Evolutionary conservation across 352 stramenopile genomes (phyloP), one percentile per base, ranked within the genome.

Genomic region (Globisporangium acanthophoron): DNA sequence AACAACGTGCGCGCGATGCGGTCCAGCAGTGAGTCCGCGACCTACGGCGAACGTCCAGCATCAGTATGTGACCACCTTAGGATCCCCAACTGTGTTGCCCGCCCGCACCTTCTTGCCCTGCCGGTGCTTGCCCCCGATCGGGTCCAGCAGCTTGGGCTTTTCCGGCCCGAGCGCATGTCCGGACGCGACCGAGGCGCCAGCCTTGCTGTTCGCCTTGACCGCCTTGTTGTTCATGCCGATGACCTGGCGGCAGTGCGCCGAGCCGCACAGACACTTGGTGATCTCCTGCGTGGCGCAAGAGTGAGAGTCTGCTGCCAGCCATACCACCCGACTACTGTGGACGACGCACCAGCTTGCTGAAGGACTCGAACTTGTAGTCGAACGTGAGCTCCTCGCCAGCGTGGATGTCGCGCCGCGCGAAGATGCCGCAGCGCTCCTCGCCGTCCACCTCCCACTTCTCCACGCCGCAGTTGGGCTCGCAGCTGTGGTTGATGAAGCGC

Each of bases 401-500:
- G n/a, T 73, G 37, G 50, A 98, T 97, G 62, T 96, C 76, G 31
- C 78, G 80, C 59, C 92, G 82, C 18, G 93, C 85, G 59, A 98
- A 98, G 66, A 98, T 97, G n/a, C 88, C 94, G 56, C 97, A 97
- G n/a, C 92, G 83, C 73, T 97, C 93, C 65, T 90, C 87, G 50
- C 91, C 87, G 62, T 96, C 86, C 12, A 97, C 78, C 27, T 95
- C 90, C 75, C 96, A 97, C 37, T 98, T 98, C 70, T 98, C 87
- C 27, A 97, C 96, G 39, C 85, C 81, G 70, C 92, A 98, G 70
- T 98, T 98, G 13, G 73, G 85, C n/a, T 94, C 76, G 64, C 92
- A 98, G 67, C 90, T 98, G 63, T 97, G 90, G 71, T 98, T 98
- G 60, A 98, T 97, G 59, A 98, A 98, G 46, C 95, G 83, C 33